Evolutionary conservation across 352 stramenopile species (phyloP).

Genomic region (Phytophthora syringae): DNA sequence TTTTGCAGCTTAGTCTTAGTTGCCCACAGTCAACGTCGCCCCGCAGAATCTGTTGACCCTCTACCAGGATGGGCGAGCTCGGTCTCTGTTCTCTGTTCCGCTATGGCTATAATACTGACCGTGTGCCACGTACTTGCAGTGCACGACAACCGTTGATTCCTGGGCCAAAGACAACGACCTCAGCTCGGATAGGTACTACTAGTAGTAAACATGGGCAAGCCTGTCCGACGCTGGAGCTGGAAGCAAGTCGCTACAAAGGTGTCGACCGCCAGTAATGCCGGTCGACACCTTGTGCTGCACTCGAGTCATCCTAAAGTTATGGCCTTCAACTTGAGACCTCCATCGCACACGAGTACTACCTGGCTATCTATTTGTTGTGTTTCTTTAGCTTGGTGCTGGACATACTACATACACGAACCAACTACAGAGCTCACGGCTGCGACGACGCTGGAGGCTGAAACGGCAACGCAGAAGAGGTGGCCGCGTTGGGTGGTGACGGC

Average conservation of each 20-base stretch:
- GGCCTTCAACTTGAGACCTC: no score
- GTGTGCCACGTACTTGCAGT: constrained; percentile 8
- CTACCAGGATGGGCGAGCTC: constrained; percentile 18
- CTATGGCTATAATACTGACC: constrained; percentile 5
- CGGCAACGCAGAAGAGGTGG: constrained; percentile 36
- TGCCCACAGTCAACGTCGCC: no score
- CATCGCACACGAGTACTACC: constrained; percentile 19
- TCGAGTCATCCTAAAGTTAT: neutral
- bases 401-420: constrained; percentile 36
- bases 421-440: constrained; percentile 28
- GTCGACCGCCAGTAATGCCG: neutral
- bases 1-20: no score
- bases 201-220: constrained; percentile 18
- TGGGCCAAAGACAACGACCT: neutral
- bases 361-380: constrained; percentile 42
- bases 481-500: constrained; percentile 19
- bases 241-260: neutral
- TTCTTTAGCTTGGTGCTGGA: constrained; percentile 22
- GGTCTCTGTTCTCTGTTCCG: constrained; percentile 18
- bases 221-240: constrained; percentile 15
- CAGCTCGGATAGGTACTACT: neutral
- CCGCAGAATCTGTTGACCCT: no score
- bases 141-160: constrained; percentile 17
- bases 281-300: no score
- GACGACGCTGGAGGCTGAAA: constrained; percentile 33